Percentiles rank a stretch among this genome's conserved stretches.
Conservation (phyloP, 768 basidiomycete genomes). For the Rhizopogon vulgaris region DNA sequence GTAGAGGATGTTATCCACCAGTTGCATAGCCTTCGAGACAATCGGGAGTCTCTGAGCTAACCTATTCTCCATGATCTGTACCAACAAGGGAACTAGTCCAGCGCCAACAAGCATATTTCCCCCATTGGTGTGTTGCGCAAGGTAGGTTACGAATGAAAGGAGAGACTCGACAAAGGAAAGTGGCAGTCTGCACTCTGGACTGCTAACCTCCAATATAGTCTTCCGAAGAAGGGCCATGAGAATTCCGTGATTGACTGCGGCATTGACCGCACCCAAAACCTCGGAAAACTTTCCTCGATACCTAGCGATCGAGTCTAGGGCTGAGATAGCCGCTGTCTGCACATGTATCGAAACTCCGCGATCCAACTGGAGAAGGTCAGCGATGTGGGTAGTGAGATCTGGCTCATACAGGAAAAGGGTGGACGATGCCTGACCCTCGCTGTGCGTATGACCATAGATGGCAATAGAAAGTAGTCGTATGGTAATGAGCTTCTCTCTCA, state of each 20-base stretch:
- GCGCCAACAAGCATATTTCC: constrained; percentile 94
- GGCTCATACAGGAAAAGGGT: constrained; percentile 93
- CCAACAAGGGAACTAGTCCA: constrained; percentile 81
- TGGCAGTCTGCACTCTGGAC: constrained; percentile 57
- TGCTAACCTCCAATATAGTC: constrained; percentile 68
- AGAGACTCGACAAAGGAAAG: constrained; percentile 81
- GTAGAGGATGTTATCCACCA: constrained; percentile 90
- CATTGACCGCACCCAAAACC: constrained; percentile 85
- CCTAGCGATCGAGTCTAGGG: constrained; percentile 85
- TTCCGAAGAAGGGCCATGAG: constrained; percentile 84
- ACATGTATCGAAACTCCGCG: constrained; percentile 61
- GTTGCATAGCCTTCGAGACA: constrained; percentile 85
- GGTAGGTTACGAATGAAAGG: constrained; percentile 79
- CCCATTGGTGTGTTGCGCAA: constrained; percentile 78
- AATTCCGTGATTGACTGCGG: constrained; percentile 93
- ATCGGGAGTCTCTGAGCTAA: constrained; percentile 62
- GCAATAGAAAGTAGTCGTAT: constrained; percentile 84
- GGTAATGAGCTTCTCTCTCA: constrained; percentile 74
- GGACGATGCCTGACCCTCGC: constrained; percentile 71
- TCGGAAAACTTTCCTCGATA: constrained; percentile 82
- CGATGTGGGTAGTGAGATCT: constrained; percentile 82
- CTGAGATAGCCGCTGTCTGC: constrained; percentile 79
- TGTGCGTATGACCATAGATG: constrained; percentile 84
- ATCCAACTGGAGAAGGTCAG: constrained; percentile 83
- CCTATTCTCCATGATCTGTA: constrained; percentile 82